Percentiles rank a stretch among this genome's conserved stretches.
These are phyloP conservation scores for Fusarium pininemorale DNA, from an alignment of 2,329 filamentous ascomycete species.

Conservation along the genomic window DNA sequence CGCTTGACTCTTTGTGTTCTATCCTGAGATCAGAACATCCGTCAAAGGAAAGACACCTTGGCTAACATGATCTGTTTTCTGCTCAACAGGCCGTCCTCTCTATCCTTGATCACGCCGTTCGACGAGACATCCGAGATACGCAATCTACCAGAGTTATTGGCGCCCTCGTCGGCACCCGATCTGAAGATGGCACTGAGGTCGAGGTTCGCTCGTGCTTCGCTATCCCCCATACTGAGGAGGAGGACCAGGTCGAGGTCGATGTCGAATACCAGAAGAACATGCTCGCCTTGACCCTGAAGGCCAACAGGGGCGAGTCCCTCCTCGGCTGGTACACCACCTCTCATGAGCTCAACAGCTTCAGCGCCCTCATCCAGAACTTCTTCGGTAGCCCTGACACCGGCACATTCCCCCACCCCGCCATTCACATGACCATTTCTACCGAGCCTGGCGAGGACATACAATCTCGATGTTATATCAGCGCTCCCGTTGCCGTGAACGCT, in stretches of 20 bases:
- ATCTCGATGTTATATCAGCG: constrained; percentile 92
- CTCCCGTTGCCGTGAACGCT: constrained; percentile 91
- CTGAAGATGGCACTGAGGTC: constrained; percentile 96
- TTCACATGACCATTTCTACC: constrained; percentile 94
- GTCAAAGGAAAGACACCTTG: neutral
- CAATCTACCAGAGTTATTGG: constrained; percentile 97
- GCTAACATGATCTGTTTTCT: constrained; percentile 19
- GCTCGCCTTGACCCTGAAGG: constrained; percentile 93
- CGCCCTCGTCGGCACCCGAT: constrained; percentile 90
- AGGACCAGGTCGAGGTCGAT: constrained; percentile 98
- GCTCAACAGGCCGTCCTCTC: constrained; percentile 70
- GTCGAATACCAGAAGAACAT: constrained; percentile 99
- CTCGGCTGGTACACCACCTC: constrained; percentile 99
- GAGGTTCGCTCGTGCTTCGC: constrained; percentile 97
- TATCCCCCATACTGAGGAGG: constrained; percentile 97
- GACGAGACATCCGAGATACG: constrained; percentile 77
- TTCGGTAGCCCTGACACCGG: constrained; percentile 97
- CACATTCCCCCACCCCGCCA: constrained; percentile 95
- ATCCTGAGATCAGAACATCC: neutral
- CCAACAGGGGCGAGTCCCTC: constrained; percentile 90
- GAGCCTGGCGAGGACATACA: constrained; percentile 88
- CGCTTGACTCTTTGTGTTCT: constrained; percentile 2
- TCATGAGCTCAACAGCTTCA: constrained; percentile 97
- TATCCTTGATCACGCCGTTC: constrained; percentile 92
- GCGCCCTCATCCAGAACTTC: constrained; percentile 97